These are phyloP conservation scores for Platanthera zijinensis DNA, from an alignment of 106 monocot genomes.

Conservation along the genomic window DNA sequence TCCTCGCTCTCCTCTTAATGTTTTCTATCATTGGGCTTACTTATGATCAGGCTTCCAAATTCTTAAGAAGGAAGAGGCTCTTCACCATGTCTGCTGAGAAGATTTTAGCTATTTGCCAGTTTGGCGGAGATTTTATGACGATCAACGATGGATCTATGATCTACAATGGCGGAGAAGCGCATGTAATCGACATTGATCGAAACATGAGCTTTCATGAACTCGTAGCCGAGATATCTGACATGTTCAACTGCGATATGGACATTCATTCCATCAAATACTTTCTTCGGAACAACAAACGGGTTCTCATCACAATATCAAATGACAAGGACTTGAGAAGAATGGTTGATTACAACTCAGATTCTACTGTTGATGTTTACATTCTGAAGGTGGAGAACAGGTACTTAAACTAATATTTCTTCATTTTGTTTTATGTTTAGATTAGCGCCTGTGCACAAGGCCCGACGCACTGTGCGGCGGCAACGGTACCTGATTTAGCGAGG, in stretches of 20 bases:
- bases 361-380: slow-evolving; percentile 75
- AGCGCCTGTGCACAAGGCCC: too few species aligned
- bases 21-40: background rate
- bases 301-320: slow-evolving; percentile 79
- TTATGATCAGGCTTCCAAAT: background rate
- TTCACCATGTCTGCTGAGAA: slow-evolving; percentile 30
- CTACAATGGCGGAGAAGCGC: slow-evolving; percentile 86
- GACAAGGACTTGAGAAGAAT: slow-evolving; percentile 87
- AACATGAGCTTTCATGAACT: slow-evolving; percentile 55
- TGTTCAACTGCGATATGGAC: slow-evolving; percentile 49
- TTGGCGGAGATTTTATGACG: slow-evolving; percentile 70
- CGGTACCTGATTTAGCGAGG: too few species aligned
- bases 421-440: background rate
- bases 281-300: slow-evolving; percentile 74
- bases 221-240: slow-evolving; percentile 63
- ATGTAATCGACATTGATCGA: slow-evolving; percentile 73
- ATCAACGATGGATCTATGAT: slow-evolving; percentile 69
- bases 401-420: background rate
- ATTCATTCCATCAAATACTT: slow-evolving; percentile 75
- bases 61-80: background rate
- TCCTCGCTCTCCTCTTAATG: background rate
- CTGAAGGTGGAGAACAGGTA: slow-evolving; percentile 69
- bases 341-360: slow-evolving; percentile 71
- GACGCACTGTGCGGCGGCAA: too few species aligned
- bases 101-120: slow-evolving; percentile 82